Conservation (phyloP, 2,329 filamentous ascomycete species). For the Hypoxylon sp. region DNA sequence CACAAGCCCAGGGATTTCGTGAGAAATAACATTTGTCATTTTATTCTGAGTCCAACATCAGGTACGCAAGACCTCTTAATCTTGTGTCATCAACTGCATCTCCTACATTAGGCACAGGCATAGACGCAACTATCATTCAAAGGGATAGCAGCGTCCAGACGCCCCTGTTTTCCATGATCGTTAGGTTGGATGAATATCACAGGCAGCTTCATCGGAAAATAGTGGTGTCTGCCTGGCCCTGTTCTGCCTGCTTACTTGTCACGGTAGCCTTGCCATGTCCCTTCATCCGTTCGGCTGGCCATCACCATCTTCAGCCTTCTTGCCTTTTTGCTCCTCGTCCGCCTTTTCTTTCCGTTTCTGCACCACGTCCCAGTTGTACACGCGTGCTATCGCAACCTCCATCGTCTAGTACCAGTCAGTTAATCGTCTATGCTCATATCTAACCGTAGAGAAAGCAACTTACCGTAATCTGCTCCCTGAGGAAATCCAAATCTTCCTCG, state of each 20-base stretch:
- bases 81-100: constrained; percentile 22
- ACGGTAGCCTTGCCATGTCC: not conserved
- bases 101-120: not conserved
- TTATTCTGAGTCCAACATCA: not conserved
- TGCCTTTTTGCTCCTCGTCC: constrained; percentile 61
- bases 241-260: not conserved
- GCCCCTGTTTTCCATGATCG: not conserved
- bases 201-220: not conserved
- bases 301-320: constrained; percentile 51
- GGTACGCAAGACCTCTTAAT: not conserved
- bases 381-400: constrained; percentile 92
- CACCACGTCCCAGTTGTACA: constrained; percentile 99
- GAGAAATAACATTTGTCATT: not conserved
- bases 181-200: not conserved
- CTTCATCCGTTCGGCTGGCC: constrained; percentile 48
- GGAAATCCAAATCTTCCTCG: constrained; percentile 94
- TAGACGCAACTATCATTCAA: not conserved
- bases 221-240: not conserved
- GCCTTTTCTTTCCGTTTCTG: constrained; percentile 91
- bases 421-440: not conserved
- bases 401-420: constrained; percentile 70
- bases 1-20: not conserved
- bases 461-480: constrained; percentile 96
- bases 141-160: constrained; percentile 2
- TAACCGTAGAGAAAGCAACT: constrained; percentile 41